A percentile compares a stretch with the other conserved stretches of the same genome.
phyloP scores from a whole-genome alignment of 345 rosid species.

The Hibiscus syriacus region DNA sequence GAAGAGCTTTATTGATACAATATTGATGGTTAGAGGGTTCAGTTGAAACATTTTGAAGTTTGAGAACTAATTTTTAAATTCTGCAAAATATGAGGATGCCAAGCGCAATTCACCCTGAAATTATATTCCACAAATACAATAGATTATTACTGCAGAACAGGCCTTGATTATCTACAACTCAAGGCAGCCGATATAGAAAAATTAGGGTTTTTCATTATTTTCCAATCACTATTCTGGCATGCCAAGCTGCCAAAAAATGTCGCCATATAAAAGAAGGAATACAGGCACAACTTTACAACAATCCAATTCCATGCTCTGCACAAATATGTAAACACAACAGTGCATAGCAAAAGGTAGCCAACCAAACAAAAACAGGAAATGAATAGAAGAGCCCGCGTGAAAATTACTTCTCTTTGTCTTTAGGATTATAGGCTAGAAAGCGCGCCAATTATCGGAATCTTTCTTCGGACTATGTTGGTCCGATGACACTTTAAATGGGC shows the following conservation, averaged over 20 bases:
- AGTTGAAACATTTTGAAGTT: too few species aligned
- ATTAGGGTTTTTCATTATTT: not conserved
- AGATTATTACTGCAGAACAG: too few species aligned
- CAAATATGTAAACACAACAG: slow-evolving; percentile 26
- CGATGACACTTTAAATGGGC: slow-evolving; percentile 79
- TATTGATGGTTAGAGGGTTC: too few species aligned
- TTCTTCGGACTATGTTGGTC: slow-evolving; percentile 53
- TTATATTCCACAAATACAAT: too few species aligned
- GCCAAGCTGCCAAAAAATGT: not conserved
- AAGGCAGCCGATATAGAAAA: too few species aligned
- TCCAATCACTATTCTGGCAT: slow-evolving; percentile 8
- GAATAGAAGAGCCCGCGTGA: not conserved
- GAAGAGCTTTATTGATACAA: too few species aligned
- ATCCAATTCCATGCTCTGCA: slow-evolving; percentile 16
- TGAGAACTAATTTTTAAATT: too few species aligned
- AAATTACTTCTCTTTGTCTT: not conserved
- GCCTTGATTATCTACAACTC: too few species aligned
- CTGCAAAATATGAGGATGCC: too few species aligned
- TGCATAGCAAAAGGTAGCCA: not conserved
- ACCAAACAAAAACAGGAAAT: not conserved
- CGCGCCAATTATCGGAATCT: slow-evolving; percentile 53
- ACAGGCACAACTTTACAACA: slow-evolving; percentile 27
- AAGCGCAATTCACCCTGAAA: too few species aligned
- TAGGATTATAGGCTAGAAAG: slow-evolving; percentile 34
- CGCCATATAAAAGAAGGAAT: not conserved